Evolutionary conservation across 1,284 basidiomycete genomes (phyloP), one percentile per base, ranked within the genome.

Genomic region (Moniliophthora roreri): DNA sequence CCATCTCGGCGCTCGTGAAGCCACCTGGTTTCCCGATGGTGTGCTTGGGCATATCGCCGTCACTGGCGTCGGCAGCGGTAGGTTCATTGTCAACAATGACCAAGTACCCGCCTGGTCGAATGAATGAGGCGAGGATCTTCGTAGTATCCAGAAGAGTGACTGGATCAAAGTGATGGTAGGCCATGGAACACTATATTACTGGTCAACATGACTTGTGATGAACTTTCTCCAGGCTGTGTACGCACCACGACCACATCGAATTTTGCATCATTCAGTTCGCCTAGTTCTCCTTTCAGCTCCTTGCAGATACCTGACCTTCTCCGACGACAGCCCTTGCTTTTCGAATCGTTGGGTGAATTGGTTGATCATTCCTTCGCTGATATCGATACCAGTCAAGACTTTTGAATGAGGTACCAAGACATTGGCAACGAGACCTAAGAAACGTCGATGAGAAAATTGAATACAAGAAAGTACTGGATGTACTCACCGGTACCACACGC

Each of bases 131-230:
- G 10, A 90, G 76, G 1, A 68, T 69, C 20, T 67, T 67, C 2
- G 85, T 87, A 23, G 75, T 77, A 4, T 71, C 71, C 3, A 69
- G 66, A 54, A 85, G 74, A 21, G 76, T 44, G 10, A 8, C 15
- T n/a, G 41, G 75, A 1, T 69, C 58, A 58, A 90, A 76, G 63
- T 90, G 88, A 60, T 90, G 87, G 59, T 85, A 90, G 1, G 87
- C 74, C 51, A 77, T 73, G 4, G 79, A 71, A 62, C 87, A 90
- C 87, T 90, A 21, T 8, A 4, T 11, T n/a, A n/a, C n/a, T n/a
- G n/a, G n/a, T n/a, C n/a, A n/a, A n/a, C n/a, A n/a, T n/a, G n/a
- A 20, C 35, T 10, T n/a, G n/a, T 32, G 20, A 24, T 7, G 23
- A 20, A 37, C 9, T 11, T 18, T 18, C n/a, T 24, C 42, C 20